A percentile compares a stretch with the other conserved stretches of the same genome.
Conservation (phyloP, 73 alveolate species). For the Effrenium voratum region DNA sequence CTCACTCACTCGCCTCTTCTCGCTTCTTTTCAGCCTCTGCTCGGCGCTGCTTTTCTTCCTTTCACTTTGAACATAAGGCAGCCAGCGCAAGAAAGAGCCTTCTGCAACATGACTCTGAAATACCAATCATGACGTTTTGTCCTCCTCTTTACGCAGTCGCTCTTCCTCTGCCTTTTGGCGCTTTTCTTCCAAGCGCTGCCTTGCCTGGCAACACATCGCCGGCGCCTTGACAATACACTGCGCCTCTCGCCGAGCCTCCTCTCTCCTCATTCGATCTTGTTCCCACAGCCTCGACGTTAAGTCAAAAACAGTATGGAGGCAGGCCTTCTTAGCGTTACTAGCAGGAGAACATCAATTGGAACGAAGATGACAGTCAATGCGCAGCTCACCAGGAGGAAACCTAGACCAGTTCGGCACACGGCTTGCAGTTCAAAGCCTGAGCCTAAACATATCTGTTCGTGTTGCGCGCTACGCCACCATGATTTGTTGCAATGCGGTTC, state of each 20-base stretch:
- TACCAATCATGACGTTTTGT: not conserved
- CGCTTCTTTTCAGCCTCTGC: constrained; percentile 87
- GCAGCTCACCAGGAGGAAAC: not conserved
- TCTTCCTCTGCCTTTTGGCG: constrained; percentile 71
- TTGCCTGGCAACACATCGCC: no score
- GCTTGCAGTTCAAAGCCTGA: no score
- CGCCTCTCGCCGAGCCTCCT: constrained; percentile 3
- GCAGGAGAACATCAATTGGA: not conserved
- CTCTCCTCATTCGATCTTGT: constrained; percentile 86
- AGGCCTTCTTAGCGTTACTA: no score
- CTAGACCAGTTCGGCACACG: no score
- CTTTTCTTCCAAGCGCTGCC: constrained; percentile 69
- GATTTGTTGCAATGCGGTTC: no score
- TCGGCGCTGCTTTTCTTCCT: constrained; percentile 31
- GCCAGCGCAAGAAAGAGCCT: no score
- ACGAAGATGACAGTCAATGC: not conserved
- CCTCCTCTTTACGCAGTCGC: constrained; percentile 72
- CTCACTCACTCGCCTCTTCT: constrained; percentile 44
- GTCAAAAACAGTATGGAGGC: no score
- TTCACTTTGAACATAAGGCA: no score
- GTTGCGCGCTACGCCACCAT: no score
- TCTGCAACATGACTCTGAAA: not conserved
- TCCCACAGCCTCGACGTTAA: constrained; percentile 90
- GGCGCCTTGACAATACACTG: not conserved
- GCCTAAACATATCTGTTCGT: no score